phyloP scores from a whole-genome alignment of 2,329 filamentous ascomycete species.

The Monosporascus sp. region DNA sequence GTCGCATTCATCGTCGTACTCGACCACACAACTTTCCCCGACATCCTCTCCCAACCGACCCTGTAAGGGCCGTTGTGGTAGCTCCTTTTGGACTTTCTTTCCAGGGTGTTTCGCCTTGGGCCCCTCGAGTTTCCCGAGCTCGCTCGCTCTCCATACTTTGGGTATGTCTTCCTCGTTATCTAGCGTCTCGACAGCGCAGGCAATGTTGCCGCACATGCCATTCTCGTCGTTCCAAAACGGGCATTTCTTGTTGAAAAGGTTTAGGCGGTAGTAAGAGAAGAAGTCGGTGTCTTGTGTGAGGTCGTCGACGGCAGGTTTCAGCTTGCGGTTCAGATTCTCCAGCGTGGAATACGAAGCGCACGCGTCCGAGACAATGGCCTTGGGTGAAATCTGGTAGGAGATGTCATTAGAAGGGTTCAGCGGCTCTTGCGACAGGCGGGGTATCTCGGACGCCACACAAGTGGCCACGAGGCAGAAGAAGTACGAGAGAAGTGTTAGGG shows the following conservation, averaged over 20 bases:
- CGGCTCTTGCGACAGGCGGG: slow-evolving; percentile 13
- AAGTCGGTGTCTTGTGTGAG: slow-evolving; percentile 89
- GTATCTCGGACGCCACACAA: slow-evolving; percentile 17
- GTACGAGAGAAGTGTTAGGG: slow-evolving; percentile 9
- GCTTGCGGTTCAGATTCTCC: slow-evolving; percentile 71
- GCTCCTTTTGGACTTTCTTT: slow-evolving; percentile 64
- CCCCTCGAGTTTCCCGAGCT: slow-evolving; percentile 87
- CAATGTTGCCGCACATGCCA: slow-evolving; percentile 94
- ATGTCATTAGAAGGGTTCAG: slow-evolving; percentile 34
- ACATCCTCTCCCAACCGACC: slow-evolving; percentile 80
- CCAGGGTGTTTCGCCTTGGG: slow-evolving; percentile 87
- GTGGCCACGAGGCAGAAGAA: slow-evolving; percentile 12
- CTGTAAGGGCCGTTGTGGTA: slow-evolving; percentile 68
- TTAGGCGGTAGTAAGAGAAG: slow-evolving; percentile 95
- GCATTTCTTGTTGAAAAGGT: slow-evolving; percentile 89
- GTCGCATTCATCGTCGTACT: slow-evolving; percentile 96
- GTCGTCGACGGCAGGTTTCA: slow-evolving; percentile 72
- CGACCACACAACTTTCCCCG: slow-evolving; percentile 92
- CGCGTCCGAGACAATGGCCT: slow-evolving; percentile 85
- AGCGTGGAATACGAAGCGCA: slow-evolving; percentile 91
- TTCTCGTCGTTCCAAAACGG: slow-evolving; percentile 94
- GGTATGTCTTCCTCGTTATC: slow-evolving; percentile 96
- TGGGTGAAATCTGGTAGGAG: slow-evolving; percentile 69
- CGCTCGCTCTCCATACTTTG: slow-evolving; percentile 81
- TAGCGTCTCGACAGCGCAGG: slow-evolving; percentile 89